phyloP scores from a whole-genome alignment of 768 basidiomycete genomes.

The Scleroderma bovista region DNA sequence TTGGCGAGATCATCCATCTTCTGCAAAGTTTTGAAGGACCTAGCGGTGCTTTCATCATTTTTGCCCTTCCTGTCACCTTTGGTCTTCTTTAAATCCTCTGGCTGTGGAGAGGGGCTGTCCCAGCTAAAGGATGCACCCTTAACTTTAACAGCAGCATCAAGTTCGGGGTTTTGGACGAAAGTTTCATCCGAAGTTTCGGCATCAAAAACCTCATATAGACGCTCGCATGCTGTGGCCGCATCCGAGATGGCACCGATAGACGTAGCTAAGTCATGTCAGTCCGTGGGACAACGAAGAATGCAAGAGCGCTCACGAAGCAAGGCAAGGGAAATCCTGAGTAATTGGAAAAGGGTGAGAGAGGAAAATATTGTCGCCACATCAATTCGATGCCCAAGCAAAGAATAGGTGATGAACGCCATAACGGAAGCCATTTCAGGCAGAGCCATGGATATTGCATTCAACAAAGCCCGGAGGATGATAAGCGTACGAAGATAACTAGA shows the following conservation, averaged over 20 bases:
- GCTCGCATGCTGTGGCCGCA: constrained; percentile 71
- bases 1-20: constrained; percentile 31
- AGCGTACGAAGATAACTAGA: constrained; percentile 60
- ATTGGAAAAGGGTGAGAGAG: constrained; percentile 79
- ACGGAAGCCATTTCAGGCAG: constrained; percentile 80
- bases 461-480: constrained; percentile 58
- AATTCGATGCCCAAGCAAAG: constrained; percentile 60
- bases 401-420: constrained; percentile 70
- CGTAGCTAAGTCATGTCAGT: constrained; percentile 39
- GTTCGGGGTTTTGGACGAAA: constrained; percentile 44
- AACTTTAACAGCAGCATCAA: constrained; percentile 64
- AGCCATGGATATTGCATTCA: constrained; percentile 64
- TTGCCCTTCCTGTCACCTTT: constrained; percentile 1
- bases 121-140: constrained; percentile 75
- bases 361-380: constrained; percentile 75
- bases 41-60: constrained; percentile 9
- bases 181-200: constrained; percentile 70
- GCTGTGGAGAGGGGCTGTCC: constrained; percentile 68
- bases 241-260: constrained; percentile 79
- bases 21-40: constrained; percentile 17
- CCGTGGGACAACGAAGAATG: constrained; percentile 1
- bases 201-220: constrained; percentile 76
- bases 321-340: constrained; percentile 80
- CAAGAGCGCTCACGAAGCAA: constrained; percentile 40
- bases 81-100: constrained; percentile 22